Conservation (phyloP, 345 rosid species). For the Salix exigua region DNA sequence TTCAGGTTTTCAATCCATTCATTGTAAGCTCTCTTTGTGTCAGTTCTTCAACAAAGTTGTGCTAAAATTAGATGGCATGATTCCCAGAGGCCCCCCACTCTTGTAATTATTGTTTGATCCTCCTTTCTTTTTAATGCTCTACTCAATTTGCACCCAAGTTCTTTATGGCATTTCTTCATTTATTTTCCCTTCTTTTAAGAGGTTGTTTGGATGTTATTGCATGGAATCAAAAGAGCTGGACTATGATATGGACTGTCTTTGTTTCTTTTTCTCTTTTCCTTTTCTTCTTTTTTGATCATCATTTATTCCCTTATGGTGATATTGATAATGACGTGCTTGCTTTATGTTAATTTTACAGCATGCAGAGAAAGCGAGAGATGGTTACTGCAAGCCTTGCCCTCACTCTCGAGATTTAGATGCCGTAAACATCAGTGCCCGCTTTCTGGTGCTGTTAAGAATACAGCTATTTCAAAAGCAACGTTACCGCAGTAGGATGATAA, state of each 20-base stretch:
- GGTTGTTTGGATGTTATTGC: neutral
- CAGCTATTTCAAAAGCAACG: neutral
- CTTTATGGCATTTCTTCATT: neutral
- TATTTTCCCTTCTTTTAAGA: neutral
- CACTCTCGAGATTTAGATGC: neutral
- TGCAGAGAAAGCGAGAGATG: neutral
- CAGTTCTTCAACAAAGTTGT: constrained; percentile 14
- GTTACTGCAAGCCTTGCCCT: neutral
- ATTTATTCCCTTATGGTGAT: neutral
- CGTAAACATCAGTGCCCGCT: neutral
- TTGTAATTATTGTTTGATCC: constrained; percentile 9
- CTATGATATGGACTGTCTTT: neutral
- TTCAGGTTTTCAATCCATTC: constrained; percentile 1
- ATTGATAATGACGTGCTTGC: neutral
- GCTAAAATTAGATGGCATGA: constrained; percentile 22
- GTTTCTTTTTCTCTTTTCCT: neutral
- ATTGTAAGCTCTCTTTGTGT: constrained; percentile 2
- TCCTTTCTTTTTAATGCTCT: constrained; percentile 16
- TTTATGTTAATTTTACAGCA: neutral
- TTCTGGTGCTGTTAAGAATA: neutral
- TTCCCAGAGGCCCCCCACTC: constrained; percentile 24
- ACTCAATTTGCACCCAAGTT: constrained; percentile 18
- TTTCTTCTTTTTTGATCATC: neutral
- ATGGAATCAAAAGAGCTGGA: constrained; percentile 1
- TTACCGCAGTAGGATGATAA: neutral